phyloP scores from a whole-genome alignment of 768 basidiomycete genomes.

The Lactifluus volemus region DNA sequence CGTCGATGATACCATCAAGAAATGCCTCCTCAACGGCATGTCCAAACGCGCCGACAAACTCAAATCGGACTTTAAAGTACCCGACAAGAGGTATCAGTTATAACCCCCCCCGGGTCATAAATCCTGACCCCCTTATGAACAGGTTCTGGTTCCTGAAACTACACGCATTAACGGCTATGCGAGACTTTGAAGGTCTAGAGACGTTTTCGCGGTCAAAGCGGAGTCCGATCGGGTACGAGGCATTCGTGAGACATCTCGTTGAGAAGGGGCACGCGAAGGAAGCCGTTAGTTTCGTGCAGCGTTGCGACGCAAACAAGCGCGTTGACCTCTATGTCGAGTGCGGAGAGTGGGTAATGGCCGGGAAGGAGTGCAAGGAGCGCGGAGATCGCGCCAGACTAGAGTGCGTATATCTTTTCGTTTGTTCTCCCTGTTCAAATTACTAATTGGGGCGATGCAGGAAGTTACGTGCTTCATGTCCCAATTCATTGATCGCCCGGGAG shows the following conservation, averaged over 20 bases:
- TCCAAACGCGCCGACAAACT: slow-evolving; percentile 85
- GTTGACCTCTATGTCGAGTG: slow-evolving; percentile 86
- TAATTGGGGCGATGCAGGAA: slow-evolving; percentile 38
- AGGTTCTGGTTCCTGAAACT: slow-evolving; percentile 96
- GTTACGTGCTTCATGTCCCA: slow-evolving; percentile 65
- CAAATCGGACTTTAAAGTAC: slow-evolving; percentile 84
- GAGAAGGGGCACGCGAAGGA: slow-evolving; percentile 67
- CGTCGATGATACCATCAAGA: slow-evolving; percentile 78
- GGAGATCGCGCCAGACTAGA: slow-evolving; percentile 77
- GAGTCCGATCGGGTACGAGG: slow-evolving; percentile 93
- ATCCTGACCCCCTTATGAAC: neutral
- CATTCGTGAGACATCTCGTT: slow-evolving; percentile 74
- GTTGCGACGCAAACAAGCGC: slow-evolving; percentile 76
- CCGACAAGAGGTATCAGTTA: slow-evolving; percentile 72
- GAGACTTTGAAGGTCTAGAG: slow-evolving; percentile 84
- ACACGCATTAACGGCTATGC: slow-evolving; percentile 64
- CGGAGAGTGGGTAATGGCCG: slow-evolving; percentile 85
- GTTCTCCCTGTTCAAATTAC: slow-evolving; percentile 5
- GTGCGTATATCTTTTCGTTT: slow-evolving; percentile 38
- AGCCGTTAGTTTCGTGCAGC: slow-evolving; percentile 67
- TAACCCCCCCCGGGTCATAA: neutral
- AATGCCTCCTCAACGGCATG: slow-evolving; percentile 70
- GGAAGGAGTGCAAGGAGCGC: slow-evolving; percentile 82
- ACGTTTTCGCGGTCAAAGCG: slow-evolving; percentile 78
- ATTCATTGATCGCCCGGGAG: slow-evolving; percentile 72